Conservation (phyloP, 2,329 filamentous ascomycete species). For the Cladobotryum protrusum region DNA sequence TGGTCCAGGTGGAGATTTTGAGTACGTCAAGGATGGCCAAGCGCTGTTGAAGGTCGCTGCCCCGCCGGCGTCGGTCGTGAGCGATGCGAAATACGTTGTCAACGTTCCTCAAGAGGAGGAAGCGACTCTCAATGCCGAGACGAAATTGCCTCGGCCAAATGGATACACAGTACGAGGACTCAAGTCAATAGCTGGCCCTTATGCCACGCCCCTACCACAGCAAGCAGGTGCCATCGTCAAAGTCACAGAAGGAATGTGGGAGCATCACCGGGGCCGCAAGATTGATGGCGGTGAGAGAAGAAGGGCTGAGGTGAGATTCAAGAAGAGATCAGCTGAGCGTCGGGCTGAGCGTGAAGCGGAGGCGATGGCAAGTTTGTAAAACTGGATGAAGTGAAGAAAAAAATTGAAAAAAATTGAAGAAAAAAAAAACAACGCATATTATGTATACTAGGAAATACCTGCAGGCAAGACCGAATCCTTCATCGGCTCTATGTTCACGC, state of each 20-base stretch:
- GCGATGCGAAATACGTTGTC: slow-evolving; percentile 47
- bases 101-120: slow-evolving; percentile 46
- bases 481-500: too few species aligned
- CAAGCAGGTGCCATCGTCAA: slow-evolving; percentile 59
- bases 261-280: slow-evolving; percentile 79
- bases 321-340: slow-evolving; percentile 73
- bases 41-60: slow-evolving; percentile 47
- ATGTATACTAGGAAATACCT: slow-evolving; percentile 8
- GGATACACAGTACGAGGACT: slow-evolving; percentile 61
- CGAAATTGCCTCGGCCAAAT: slow-evolving; percentile 24
- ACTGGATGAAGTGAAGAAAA: background rate
- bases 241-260: slow-evolving; percentile 86
- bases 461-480: too few species aligned
- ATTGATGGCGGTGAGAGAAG: slow-evolving; percentile 94
- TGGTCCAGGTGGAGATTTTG: slow-evolving; percentile 77
- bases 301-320: slow-evolving; percentile 77
- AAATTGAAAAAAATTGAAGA: too few species aligned
- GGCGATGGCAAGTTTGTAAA: slow-evolving; percentile 26
- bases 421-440: background rate
- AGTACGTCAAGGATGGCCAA: slow-evolving; percentile 56
- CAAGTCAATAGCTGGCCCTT: slow-evolving; percentile 67
- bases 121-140: slow-evolving; percentile 19
- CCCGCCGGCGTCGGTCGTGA: slow-evolving; percentile 28
- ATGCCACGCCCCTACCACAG: slow-evolving; percentile 62
- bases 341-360: slow-evolving; percentile 56